Evolutionary conservation across 305 asterid genomes (phyloP).

Genomic region (Petunia hybrid): DNA sequence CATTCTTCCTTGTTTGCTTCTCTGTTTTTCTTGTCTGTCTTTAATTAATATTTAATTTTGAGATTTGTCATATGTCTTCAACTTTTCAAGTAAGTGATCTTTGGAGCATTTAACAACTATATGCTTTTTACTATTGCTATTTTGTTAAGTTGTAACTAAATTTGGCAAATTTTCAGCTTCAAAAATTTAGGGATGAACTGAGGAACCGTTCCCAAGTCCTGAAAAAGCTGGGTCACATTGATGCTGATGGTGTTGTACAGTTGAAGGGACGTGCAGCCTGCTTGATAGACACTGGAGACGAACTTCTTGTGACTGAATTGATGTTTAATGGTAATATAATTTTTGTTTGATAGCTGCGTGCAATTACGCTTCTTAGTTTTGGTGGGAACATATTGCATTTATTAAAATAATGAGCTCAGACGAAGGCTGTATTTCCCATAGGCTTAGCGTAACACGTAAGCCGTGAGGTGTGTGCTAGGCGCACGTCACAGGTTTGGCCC

Average conservation of each 20-base stretch:
- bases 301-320: slow-evolving; percentile 93
- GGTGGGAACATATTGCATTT: not conserved
- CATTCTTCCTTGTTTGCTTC: slow-evolving; percentile 8
- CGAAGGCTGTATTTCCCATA: not conserved
- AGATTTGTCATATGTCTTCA: not conserved
- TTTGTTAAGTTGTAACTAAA: not conserved
- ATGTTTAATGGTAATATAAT: slow-evolving; percentile 83
- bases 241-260: slow-evolving; percentile 83
- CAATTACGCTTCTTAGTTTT: not conserved
- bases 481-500: no score
- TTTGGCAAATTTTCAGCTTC: slow-evolving; percentile 65
- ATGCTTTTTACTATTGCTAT: not conserved
- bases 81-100: not conserved
- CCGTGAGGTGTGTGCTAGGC: no score
- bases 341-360: slow-evolving; percentile 9
- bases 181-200: slow-evolving; percentile 96
- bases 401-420: not conserved
- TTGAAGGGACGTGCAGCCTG: slow-evolving; percentile 98
- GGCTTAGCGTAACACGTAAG: no score
- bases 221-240: slow-evolving; percentile 89
- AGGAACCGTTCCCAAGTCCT: slow-evolving; percentile 97
- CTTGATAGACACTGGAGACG: slow-evolving; percentile 97
- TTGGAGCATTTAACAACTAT: not conserved
- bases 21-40: slow-evolving; percentile 16
- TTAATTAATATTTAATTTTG: slow-evolving; percentile 12